phyloP scores from a whole-genome alignment of 495 filamentous ascomycete species.

The Annulohypoxylon maeteangense region DNA sequence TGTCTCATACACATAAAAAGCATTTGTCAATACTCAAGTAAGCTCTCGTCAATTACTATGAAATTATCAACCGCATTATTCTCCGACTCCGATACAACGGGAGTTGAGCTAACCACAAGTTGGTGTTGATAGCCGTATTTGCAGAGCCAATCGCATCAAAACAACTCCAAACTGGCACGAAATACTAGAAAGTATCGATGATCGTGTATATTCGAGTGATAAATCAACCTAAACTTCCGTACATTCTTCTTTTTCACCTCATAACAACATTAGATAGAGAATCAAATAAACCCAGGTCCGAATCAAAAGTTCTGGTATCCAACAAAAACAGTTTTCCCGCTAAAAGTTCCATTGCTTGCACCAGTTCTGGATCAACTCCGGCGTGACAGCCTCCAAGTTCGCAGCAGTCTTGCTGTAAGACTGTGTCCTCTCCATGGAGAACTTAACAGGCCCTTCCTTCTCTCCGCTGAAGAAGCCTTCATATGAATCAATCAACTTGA shows the following conservation, averaged over 20 bases:
- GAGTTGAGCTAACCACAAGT: neutral
- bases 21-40: neutral
- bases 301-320: neutral
- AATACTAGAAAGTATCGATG: neutral
- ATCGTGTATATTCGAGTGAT: neutral
- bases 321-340: neutral
- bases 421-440: slow-evolving; percentile 47
- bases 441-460: slow-evolving; percentile 34
- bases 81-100: neutral
- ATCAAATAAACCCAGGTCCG: neutral
- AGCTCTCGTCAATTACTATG: neutral
- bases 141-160: neutral
- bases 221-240: neutral
- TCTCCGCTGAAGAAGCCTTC: slow-evolving; percentile 1
- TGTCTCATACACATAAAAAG: neutral
- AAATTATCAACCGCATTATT: neutral
- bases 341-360: slow-evolving; percentile 59
- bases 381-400: slow-evolving; percentile 50
- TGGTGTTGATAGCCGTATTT: no score
- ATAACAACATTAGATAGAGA: neutral
- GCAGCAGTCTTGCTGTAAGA: slow-evolving; percentile 50
- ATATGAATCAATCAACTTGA: slow-evolving; percentile 55
- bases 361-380: slow-evolving; percentile 61
- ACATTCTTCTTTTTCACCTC: neutral
- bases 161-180: neutral